Evolutionary conservation across 306 rosid species (phyloP).

Genomic region (Vicia sativa): DNA sequence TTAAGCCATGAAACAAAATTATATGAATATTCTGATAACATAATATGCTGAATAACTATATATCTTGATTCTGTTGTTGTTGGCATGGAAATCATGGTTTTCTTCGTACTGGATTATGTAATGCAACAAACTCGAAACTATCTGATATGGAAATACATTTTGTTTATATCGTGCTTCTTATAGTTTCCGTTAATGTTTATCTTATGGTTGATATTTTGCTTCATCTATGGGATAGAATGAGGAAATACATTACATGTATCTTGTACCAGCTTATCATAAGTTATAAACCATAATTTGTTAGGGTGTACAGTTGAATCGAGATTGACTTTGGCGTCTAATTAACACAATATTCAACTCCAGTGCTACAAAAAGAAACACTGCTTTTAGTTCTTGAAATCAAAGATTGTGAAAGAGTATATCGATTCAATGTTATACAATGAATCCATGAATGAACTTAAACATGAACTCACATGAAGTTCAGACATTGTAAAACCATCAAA

Average conservation of each 20-base stretch:
- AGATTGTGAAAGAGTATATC: too few species aligned
- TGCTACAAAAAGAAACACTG: too few species aligned
- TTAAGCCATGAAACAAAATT: conserved; percentile 15
- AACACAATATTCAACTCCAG: too few species aligned
- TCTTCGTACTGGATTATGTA: not conserved
- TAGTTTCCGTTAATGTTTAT: conserved; percentile 3
- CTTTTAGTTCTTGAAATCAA: too few species aligned
- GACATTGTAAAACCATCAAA: conserved; percentile 48
- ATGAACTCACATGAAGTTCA: conserved; percentile 59
- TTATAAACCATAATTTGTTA: not conserved
- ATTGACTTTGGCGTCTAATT: not conserved
- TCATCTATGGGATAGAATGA: too few species aligned
- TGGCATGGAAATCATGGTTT: conserved; percentile 21
- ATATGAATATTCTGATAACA: conserved; percentile 19
- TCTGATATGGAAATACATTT: not conserved
- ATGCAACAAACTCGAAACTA: conserved; percentile 19
- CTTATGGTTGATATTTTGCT: not conserved
- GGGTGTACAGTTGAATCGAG: not conserved
- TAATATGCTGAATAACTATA: conserved; percentile 19
- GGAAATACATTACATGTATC: not conserved
- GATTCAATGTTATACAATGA: not conserved
- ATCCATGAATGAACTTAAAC: conserved; percentile 49
- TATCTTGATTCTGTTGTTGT: conserved; percentile 20
- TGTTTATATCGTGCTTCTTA: not conserved
- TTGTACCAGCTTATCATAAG: not conserved